Base-by-base conservation (phyloP, 2,329 filamentous ascomycete species). In the Hirsutella thompsonii region DNA sequence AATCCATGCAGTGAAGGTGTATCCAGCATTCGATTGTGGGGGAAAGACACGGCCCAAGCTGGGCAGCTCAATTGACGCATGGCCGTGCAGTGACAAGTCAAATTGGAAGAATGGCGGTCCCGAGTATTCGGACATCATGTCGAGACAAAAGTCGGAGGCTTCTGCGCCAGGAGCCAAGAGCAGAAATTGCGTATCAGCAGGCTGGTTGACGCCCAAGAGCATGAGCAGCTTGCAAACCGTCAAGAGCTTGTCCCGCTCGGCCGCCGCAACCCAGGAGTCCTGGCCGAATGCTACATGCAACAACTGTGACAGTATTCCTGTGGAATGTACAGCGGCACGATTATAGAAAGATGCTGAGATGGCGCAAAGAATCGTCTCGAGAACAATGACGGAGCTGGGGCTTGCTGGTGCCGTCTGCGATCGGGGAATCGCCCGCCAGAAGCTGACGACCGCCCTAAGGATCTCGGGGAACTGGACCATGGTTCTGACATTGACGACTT, bases 41-140 rank as follows among this genome's bases (percentile, higher is more conserved):
- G 92, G 93, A 52, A 98, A 98, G 2, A 78, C 64, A 26, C 84
- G 79, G 5, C 87, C 87, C 20, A 98, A 68, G n/a, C 79, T 89
- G 8, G 87, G 77, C 21, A 98, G 68, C 57, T 98, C 93, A 46
- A 96, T 76, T 0, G 92, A 94, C 13, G 86, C 84, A 60, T 87
- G 90, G 0, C 93, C 93, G 57, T 88, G 74, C 14, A 87, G 66
- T 1, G 88, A 92, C 19, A 98, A 69, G 57, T 98, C 92, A 60
- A 98, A 96, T 51, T 96, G 88, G 49, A 98, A 83, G 57, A 85
- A 89, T 0, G 89, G 77, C 5, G 92, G 87, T 13, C 79, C 76
- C 48, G 81, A 79, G 44, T 90, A 87, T 38, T 71, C 71, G 47
- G 79, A 78, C 48, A 93, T 76, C 56, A 84, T 81, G 40, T 79